Evolutionary conservation across 2,329 filamentous ascomycete genomes (phyloP).

Genomic region (Pseudogymnoascus sp.): DNA sequence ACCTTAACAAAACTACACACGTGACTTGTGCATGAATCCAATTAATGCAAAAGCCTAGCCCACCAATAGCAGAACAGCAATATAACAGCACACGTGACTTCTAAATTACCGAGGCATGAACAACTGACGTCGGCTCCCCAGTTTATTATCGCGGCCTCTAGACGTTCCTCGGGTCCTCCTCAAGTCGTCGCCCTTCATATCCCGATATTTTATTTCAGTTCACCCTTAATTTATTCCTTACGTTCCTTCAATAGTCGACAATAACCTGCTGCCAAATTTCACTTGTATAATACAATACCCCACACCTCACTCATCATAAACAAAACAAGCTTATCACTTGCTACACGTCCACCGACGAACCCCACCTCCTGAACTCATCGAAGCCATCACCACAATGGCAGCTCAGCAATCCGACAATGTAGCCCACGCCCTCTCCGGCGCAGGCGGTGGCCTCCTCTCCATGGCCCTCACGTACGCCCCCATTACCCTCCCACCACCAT

Average conservation of each 20-base stretch:
- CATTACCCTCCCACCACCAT: neutral
- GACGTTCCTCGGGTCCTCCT: neutral
- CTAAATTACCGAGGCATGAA: conserved; percentile 9
- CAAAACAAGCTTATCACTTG: neutral
- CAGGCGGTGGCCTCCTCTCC: conserved; percentile 87
- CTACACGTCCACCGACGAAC: neutral
- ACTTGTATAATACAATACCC: neutral
- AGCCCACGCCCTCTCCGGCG: conserved; percentile 86
- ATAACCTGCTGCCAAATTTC: neutral
- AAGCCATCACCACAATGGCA: conserved; percentile 17
- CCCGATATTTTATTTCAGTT: neutral
- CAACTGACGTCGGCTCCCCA: conserved; percentile 2
- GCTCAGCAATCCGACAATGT: conserved; percentile 82
- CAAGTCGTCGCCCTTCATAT: neutral
- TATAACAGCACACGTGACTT: neutral
- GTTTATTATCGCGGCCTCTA: conserved; percentile 2
- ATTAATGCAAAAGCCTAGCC: neutral
- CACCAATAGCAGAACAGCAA: neutral
- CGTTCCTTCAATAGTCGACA: neutral
- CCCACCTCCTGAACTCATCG: neutral
- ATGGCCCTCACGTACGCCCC: conserved; percentile 82
- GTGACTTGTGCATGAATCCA: neutral
- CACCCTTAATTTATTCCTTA: neutral
- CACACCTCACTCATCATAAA: neutral
- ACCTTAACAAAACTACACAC: neutral